A percentile compares a stretch with the other conserved stretches of the same genome.
These are phyloP conservation scores for Cryptococcus depauperatus DNA, from an alignment of 1,284 basidiomycete genomes.

Conservation along the genomic window DNA sequence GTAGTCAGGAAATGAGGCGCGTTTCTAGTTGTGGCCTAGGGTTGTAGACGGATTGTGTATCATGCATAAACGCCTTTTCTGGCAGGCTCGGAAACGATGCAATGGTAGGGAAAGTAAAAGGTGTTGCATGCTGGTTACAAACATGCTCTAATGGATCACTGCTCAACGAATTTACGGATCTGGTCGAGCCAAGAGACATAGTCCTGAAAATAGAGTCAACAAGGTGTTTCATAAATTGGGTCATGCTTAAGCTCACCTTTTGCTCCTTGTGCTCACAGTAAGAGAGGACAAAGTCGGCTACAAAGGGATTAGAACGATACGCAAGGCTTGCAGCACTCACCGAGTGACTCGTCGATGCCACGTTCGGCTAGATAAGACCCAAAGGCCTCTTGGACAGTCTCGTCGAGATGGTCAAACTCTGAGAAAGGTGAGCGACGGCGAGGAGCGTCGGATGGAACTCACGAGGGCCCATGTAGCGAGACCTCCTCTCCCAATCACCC, in stretches of 20 bases:
- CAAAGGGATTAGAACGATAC: neutral
- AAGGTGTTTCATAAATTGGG: too few relatives aligned
- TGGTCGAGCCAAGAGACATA: slow-evolving; percentile 82
- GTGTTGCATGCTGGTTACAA: too few relatives aligned
- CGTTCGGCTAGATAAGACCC: slow-evolving; percentile 75
- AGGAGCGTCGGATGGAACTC: slow-evolving; percentile 21
- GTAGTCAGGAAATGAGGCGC: too few relatives aligned
- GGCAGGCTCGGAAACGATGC: too few relatives aligned
- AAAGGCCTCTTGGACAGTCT: slow-evolving; percentile 76
- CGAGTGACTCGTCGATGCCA: slow-evolving; percentile 73
- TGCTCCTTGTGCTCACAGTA: slow-evolving; percentile 86
- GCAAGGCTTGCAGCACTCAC: slow-evolving; percentile 38
- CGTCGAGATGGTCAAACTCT: slow-evolving; percentile 83
- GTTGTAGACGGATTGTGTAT: too few relatives aligned
- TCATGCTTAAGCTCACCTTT: slow-evolving; percentile 50
- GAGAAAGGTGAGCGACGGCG: neutral
- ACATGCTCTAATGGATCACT: too few relatives aligned
- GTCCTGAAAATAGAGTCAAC: slow-evolving; percentile 52
- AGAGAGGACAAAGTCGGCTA: slow-evolving; percentile 66
- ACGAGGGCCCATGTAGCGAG: slow-evolving; percentile 85
- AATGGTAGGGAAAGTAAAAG: too few relatives aligned
- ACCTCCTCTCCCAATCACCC: slow-evolving; percentile 85
- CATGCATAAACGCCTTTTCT: too few relatives aligned
- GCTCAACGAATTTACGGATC: slow-evolving; percentile 75
- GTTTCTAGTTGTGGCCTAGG: too few relatives aligned